Evolutionary conservation across 2,329 filamentous ascomycete genomes (phyloP), one percentile per base, ranked within the genome.

Genomic region (Beauveria sp.): DNA sequence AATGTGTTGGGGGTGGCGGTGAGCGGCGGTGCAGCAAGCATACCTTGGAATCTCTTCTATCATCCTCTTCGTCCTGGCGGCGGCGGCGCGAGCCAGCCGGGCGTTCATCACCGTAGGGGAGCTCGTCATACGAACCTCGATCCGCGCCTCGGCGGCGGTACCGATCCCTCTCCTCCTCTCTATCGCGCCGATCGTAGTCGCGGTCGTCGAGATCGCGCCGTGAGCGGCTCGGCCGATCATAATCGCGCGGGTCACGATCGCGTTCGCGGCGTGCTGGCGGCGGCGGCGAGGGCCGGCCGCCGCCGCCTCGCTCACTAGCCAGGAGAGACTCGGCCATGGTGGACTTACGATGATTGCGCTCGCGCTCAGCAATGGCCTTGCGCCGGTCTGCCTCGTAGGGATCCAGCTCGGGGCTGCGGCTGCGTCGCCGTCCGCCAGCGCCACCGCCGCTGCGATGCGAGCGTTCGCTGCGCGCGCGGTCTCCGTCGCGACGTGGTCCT

Each of bases 311-410:
- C 53, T 62, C 60, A 45, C 60, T 56, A 58, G 81, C 81, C 60
- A 87, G 72, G 22, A 86, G 75, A 66, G 79, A 84, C 68, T 87
- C 85, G 66, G 88, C 89, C 76, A 86, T 86, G 71, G 83, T 86
- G 50, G 85, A 81, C 77, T 95, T 96, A 73, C 91, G 88, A 76
- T 96, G 96, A 69, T 96, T 93, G 66, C 93, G 89, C 77, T 98
- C 96, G 53, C 96, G 88, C 72, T 96, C 93, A 62, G 93, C 92
- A 71, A 95, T 93, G 49, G 93, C 93, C 74, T 93, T 95, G 69
- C 92, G 89, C 66, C 95, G 87, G 72, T 99, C 95, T 64, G 93
- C 95, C 75, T 98, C 95, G 74, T 99, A 99, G 22, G 91, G 86
- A 76, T 99, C 93, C 63, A 86, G 85, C 74, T 98, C 95, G n/a